These are phyloP conservation scores for Talaromyces islandicus DNA, from an alignment of 2,329 filamentous ascomycete genomes.

Conservation along the genomic window DNA sequence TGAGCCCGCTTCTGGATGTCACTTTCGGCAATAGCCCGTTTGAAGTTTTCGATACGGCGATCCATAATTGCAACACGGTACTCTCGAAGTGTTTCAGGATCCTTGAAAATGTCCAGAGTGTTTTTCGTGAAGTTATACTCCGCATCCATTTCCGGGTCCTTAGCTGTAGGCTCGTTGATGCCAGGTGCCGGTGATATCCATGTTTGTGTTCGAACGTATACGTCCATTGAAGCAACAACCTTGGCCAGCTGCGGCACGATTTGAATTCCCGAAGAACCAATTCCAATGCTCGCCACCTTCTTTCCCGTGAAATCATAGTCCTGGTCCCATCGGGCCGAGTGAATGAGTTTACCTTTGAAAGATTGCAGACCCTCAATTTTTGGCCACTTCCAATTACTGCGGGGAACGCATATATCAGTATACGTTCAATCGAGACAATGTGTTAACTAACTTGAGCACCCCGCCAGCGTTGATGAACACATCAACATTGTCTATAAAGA, in stretches of 20 bases:
- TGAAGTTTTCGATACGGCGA: slow-evolving; percentile 4
- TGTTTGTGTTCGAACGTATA: slow-evolving; percentile 5
- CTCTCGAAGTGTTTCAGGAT: slow-evolving; percentile 1
- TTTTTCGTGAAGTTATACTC: slow-evolving; percentile 3
- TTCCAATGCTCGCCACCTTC: slow-evolving; percentile 20
- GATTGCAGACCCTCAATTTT: slow-evolving; percentile 25
- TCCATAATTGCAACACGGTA: slow-evolving; percentile 6
- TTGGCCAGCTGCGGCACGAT: slow-evolving; percentile 6
- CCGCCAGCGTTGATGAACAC: slow-evolving; percentile 24
- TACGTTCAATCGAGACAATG: not conserved
- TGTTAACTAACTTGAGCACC: slow-evolving; percentile 17
- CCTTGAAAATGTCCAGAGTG: slow-evolving; percentile 3
- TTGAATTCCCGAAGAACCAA: slow-evolving; percentile 20
- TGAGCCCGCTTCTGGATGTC: slow-evolving; percentile 1
- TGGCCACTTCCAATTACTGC: slow-evolving; percentile 14
- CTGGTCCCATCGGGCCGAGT: slow-evolving; percentile 25
- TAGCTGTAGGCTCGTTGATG: slow-evolving; percentile 5
- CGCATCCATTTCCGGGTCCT: slow-evolving; percentile 5
- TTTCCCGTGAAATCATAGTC: slow-evolving; percentile 20
- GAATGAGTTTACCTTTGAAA: slow-evolving; percentile 28
- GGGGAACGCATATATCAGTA: not conserved
- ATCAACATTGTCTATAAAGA: slow-evolving; percentile 16
- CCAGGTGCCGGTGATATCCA: slow-evolving; percentile 6
- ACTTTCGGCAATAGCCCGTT: slow-evolving; percentile 3
- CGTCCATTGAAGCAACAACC: slow-evolving; percentile 3